Conservation (phyloP, 2,329 filamentous ascomycete species). For the Talaromyces verruculosus region DNA sequence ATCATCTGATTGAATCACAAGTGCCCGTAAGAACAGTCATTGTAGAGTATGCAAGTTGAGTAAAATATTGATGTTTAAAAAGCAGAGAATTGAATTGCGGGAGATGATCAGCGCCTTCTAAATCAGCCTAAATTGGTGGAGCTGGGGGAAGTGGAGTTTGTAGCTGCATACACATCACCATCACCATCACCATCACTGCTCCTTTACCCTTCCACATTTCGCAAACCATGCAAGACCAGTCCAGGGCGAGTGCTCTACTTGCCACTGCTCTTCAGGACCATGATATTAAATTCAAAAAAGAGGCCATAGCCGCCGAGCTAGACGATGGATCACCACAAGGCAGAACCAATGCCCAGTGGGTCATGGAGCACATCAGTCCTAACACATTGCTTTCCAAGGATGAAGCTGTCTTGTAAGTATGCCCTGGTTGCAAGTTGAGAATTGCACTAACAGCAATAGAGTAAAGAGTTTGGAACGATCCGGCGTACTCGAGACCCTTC, state of each 20-base stretch:
- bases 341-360: slow-evolving; percentile 33
- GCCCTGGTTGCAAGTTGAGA: neutral
- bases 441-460: neutral
- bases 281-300: slow-evolving; percentile 31
- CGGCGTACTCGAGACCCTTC: slow-evolving; percentile 31
- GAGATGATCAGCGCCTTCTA: too few species aligned
- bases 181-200: too few species aligned
- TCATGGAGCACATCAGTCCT: slow-evolving; percentile 32
- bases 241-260: slow-evolving; percentile 22
- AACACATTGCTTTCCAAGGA: slow-evolving; percentile 43
- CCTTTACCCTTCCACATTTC: neutral
- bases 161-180: too few species aligned
- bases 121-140: too few species aligned
- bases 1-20: neutral
- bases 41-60: too few species aligned
- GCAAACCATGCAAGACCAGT: slow-evolving; percentile 23
- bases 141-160: too few species aligned
- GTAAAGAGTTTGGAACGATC: slow-evolving; percentile 36
- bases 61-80: too few species aligned
- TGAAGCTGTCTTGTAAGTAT: slow-evolving; percentile 38
- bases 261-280: slow-evolving; percentile 33
- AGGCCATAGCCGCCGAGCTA: slow-evolving; percentile 33
- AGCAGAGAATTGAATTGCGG: too few species aligned
- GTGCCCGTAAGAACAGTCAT: too few species aligned
- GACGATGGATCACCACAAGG: slow-evolving; percentile 22